Base-by-base conservation (phyloP, 768 basidiomycete genomes). In the Termitomyces eurrhizus region DNA sequence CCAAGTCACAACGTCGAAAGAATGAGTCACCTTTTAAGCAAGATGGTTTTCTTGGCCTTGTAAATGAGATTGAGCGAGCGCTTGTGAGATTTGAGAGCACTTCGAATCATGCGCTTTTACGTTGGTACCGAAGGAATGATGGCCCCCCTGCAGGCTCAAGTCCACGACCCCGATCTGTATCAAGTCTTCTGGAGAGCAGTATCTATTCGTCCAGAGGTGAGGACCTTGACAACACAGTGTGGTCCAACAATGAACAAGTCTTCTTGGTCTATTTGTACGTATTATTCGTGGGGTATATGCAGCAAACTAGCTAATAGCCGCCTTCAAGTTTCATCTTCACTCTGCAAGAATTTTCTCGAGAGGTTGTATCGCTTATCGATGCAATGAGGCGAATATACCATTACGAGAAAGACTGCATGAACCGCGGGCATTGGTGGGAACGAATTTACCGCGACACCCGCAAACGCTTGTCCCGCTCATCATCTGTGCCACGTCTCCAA, bases 241-340 rank as follows among this genome's bases (percentile, higher is more conserved):
- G 79, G 36, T 76, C 75, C 42, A 85, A 89, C n/a, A 85, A 88
- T 64, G 95, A 97, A 66, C 86, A 87, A 59, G 80, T 97, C 1
- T 96, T 96, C 70, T 72, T 95, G 29, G 89, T 95, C 0, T 96
- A 95, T 69, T 96, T 95, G 95, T 95, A 62, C 70, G 93, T 3
- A 42, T 52, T 21, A n/a, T 42, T n/a, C 8, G 16, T 53, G 21
- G 12, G 37, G 4, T 13, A 7, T 52, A 57, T 24, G 8, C 32
- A 49, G 14, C 13, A 12, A 41, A 29, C 26, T 12, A 14, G 59
- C 56, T 61, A 42, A 66, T 32, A 7, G 44, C 44, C 5, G 21
- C 33, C n/a, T 36, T 16, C 33, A 63, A 97, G 95, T 77, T 98
- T 96, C 74, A 90, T 97, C 64, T 99, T 98, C 74, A 96, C 94